phyloP scores from a whole-genome alignment of 768 basidiomycete species.

The Cystobasidium ongulense region DNA sequence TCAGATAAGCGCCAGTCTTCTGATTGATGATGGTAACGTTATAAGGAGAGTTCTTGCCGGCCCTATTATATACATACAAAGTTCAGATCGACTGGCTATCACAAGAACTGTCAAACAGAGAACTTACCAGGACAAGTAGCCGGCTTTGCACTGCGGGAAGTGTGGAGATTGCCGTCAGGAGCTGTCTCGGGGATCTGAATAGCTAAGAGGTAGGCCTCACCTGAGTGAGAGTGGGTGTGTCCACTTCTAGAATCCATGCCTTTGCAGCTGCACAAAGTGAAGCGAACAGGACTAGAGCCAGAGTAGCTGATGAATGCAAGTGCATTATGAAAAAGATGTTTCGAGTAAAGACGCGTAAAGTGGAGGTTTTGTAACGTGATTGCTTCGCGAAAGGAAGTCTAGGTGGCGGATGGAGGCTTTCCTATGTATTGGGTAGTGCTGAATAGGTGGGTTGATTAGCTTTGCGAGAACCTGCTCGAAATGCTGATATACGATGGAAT shows the following conservation, averaged over 20 bases:
- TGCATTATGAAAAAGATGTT: background rate
- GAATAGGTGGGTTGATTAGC: background rate
- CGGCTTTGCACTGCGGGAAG: background rate
- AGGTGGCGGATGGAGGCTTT: background rate
- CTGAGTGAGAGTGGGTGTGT: background rate
- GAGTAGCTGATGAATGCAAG: background rate
- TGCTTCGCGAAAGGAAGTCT: background rate
- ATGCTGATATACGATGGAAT: background rate
- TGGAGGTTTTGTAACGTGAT: background rate
- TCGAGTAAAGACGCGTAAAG: background rate
- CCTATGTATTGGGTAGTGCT: background rate
- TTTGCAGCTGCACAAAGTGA: background rate
- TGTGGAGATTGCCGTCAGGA: background rate
- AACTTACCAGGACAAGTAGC: background rate
- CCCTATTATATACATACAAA: background rate
- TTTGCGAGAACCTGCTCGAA: background rate
- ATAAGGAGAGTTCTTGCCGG: background rate
- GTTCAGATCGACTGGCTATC: background rate
- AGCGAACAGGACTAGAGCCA: background rate
- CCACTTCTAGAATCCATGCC: background rate
- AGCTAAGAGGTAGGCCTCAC: background rate
- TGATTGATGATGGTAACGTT: constrained; percentile 5
- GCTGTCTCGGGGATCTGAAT: background rate
- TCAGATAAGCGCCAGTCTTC: background rate
- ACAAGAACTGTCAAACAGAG: background rate